These are phyloP conservation scores for Aspergillus asperescens DNA, from an alignment of 495 filamentous ascomycete species.

Conservation along the genomic window DNA sequence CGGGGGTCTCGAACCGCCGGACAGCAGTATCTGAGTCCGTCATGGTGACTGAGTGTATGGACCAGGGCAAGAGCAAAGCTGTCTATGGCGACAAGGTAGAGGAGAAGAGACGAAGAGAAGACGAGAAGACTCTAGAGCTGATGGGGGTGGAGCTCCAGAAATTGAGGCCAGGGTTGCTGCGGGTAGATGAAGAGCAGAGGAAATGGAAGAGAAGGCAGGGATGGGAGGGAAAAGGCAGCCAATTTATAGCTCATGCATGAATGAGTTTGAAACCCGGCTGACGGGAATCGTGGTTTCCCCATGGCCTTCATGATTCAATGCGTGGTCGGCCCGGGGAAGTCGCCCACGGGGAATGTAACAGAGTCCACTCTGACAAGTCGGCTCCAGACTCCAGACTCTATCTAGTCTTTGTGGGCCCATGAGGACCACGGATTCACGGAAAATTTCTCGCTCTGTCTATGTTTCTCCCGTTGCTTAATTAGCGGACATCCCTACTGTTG, in stretches of 20 bases:
- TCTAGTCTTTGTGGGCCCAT: no score
- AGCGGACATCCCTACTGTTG: not conserved
- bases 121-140: not conserved
- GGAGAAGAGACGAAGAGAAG: not conserved
- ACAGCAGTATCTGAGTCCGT: no score
- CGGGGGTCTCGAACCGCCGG: not conserved
- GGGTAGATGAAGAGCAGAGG: not conserved
- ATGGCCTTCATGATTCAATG: not conserved
- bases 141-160: not conserved
- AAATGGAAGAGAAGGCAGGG: not conserved
- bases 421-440: not conserved
- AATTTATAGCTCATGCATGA: slow-evolving; percentile 1
- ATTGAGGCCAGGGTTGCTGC: not conserved
- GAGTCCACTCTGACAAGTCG: slow-evolving; percentile 2
- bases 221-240: not conserved
- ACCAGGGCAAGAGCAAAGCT: slow-evolving; percentile 1
- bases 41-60: slow-evolving; percentile 13
- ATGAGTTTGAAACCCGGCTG: not conserved
- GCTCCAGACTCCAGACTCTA: slow-evolving; percentile 12
- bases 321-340: slow-evolving; percentile 14
- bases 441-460: not conserved
- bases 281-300: slow-evolving; percentile 12
- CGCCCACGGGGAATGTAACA: slow-evolving; percentile 17
- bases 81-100: not conserved
- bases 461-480: not conserved